Evolutionary conservation across 345 rosid genomes (phyloP).

Genomic region (Citrus sp.): DNA sequence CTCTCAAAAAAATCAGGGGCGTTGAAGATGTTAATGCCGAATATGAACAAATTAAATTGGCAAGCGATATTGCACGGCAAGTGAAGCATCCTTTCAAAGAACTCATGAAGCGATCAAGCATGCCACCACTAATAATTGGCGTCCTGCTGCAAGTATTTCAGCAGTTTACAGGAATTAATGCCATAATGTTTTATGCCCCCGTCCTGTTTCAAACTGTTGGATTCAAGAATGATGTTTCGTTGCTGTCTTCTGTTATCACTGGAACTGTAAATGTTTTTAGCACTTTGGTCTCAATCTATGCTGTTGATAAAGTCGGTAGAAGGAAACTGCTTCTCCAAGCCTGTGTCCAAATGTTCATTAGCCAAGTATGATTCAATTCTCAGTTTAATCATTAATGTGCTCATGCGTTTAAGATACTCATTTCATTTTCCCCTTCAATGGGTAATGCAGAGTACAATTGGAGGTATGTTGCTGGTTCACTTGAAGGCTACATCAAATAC

Average conservation of each 20-base stretch:
- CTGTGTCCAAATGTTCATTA: conserved; percentile 37
- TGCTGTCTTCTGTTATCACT: conserved; percentile 30
- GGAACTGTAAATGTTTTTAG: conserved; percentile 31
- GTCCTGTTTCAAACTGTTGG: conserved; percentile 39
- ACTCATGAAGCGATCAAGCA: conserved; percentile 41
- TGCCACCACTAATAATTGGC: conserved; percentile 53
- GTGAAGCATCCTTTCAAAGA: conserved; percentile 38
- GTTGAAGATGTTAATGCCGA: conserved; percentile 44
- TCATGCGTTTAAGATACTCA: neutral
- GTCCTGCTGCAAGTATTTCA: conserved; percentile 53
- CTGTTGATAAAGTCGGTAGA: conserved; percentile 33
- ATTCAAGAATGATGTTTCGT: conserved; percentile 27
- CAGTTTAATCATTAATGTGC: neutral
- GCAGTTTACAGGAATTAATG: conserved; percentile 64
- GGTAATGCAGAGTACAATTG: conserved; percentile 38
- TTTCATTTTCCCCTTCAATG: neutral
- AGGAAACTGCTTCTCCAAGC: conserved; percentile 43
- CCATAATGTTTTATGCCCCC: conserved; percentile 39
- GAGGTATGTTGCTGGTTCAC: conserved; percentile 33
- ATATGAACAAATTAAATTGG: conserved; percentile 34
- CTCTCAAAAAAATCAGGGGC: conserved; percentile 50
- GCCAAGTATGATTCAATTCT: conserved; percentile 11
- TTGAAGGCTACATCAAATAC: conserved; percentile 33
- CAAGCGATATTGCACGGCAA: conserved; percentile 36
- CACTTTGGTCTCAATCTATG: conserved; percentile 33